Conservation (phyloP, 257 asterid genomes). For the Echites panduratus region DNA sequence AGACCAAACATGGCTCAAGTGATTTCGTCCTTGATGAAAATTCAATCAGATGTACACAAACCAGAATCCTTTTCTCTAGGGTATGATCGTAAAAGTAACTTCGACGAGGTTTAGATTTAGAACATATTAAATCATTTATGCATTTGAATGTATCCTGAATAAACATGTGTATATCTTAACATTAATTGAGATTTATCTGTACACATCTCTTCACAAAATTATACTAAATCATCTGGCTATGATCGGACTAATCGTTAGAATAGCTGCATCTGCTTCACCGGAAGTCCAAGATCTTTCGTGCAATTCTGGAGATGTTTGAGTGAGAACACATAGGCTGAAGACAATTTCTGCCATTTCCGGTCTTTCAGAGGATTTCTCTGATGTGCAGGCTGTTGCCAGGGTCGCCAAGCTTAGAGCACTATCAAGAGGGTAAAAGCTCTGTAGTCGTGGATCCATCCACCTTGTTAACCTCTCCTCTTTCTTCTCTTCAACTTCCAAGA, state of each 20-base stretch:
- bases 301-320: constrained; percentile 50
- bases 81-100: neutral
- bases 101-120: neutral
- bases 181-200: neutral
- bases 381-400: constrained; percentile 61
- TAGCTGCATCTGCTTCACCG: constrained; percentile 43
- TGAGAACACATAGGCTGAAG: constrained; percentile 48
- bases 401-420: constrained; percentile 64
- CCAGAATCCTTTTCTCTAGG: constrained; percentile 25
- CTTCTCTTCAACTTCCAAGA: constrained; percentile 45
- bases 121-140: too few relatives aligned
- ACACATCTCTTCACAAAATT: neutral
- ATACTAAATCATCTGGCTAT: constrained; percentile 33
- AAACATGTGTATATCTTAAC: neutral
- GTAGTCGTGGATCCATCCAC: constrained; percentile 64
- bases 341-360: constrained; percentile 68
- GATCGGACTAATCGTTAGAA: constrained; percentile 37
- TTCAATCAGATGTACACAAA: constrained; percentile 44
- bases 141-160: neutral
- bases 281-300: constrained; percentile 35
- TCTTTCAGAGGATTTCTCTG: constrained; percentile 49
- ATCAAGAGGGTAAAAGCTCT: constrained; percentile 37
- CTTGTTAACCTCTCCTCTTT: constrained; percentile 46
- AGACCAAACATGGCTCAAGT: constrained; percentile 50
- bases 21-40: constrained; percentile 40